phyloP scores from a whole-genome alignment of 2,329 filamentous ascomycete genomes.

The Pseudocercospora vitis region DNA sequence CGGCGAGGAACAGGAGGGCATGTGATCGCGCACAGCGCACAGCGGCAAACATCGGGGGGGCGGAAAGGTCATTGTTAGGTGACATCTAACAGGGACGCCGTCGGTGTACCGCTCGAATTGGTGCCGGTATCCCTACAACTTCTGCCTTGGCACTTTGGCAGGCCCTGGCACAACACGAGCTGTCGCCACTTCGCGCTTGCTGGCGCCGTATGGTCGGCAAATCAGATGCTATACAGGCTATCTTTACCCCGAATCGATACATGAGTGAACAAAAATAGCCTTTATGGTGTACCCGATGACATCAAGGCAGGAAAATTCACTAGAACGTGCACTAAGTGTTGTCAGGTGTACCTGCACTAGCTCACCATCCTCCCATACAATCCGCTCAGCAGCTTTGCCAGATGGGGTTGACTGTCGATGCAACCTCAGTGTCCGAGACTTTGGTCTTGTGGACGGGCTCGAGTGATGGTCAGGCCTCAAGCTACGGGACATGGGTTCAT shows the following conservation, averaged over 20 bases:
- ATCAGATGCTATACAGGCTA: not conserved
- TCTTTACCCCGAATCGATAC: not conserved
- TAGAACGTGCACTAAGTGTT: not conserved
- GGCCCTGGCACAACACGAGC: conserved; percentile 1
- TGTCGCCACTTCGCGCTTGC: conserved; percentile 1
- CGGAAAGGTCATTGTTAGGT: too few relatives aligned
- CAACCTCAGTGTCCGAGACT: not conserved
- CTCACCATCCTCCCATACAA: not conserved
- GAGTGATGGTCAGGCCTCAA: not conserved
- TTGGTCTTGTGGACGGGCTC: not conserved
- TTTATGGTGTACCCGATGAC: not conserved
- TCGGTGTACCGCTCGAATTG: not conserved
- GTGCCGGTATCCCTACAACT: not conserved
- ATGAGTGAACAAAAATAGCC: not conserved
- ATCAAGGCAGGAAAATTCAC: not conserved
- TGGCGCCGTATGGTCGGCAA: not conserved
- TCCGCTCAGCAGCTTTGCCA: not conserved
- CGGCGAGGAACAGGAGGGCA: not conserved
- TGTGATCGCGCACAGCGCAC: not conserved
- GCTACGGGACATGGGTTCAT: not conserved
- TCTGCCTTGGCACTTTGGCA: not conserved
- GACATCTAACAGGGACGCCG: not conserved
- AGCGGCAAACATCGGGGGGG: too few relatives aligned
- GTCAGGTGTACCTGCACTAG: conserved; percentile 5
- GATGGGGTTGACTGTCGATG: not conserved